phyloP scores from a whole-genome alignment of 345 rosid genomes.

The Populus ilicifolia region DNA sequence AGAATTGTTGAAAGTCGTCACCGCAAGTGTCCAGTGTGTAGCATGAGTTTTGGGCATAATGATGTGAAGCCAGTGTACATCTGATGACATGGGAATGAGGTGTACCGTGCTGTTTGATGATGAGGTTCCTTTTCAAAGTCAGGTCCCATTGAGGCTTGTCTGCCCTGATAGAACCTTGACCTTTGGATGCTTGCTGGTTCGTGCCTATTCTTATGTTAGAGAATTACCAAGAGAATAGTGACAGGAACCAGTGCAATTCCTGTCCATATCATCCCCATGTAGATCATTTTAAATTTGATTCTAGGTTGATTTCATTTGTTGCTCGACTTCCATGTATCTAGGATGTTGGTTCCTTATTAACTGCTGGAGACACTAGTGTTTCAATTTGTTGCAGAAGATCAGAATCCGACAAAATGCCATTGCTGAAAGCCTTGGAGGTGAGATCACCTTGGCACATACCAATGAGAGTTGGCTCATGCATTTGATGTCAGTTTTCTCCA shows the following conservation, averaged over 20 bases:
- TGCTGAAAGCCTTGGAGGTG: conserved; percentile 22
- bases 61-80: conserved; percentile 96
- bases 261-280: conserved; percentile 15
- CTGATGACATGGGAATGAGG: conserved; percentile 27
- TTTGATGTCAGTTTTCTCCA: background rate
- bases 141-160: background rate
- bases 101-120: background rate
- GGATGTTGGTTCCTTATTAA: conserved; percentile 9
- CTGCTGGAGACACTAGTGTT: conserved; percentile 17
- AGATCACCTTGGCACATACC: background rate
- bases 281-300: conserved; percentile 23
- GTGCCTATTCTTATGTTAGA: conserved; percentile 9
- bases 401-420: conserved; percentile 16
- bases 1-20: conserved; percentile 67
- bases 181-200: conserved; percentile 20
- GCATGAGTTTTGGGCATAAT: conserved; percentile 76
- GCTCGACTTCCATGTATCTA: conserved; percentile 8
- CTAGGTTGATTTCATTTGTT: conserved; percentile 18
- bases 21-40: conserved; percentile 82
- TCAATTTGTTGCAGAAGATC: conserved; percentile 24
- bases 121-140: background rate
- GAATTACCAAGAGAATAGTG: conserved; percentile 10
- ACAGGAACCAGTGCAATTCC: conserved; percentile 13
- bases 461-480: conserved; percentile 4
- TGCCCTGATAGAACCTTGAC: background rate